Evolutionary conservation across 2,329 filamentous ascomycete genomes (phyloP), one percentile per base, ranked within the genome.

Genomic region (Penicillium griseofulvum): DNA sequence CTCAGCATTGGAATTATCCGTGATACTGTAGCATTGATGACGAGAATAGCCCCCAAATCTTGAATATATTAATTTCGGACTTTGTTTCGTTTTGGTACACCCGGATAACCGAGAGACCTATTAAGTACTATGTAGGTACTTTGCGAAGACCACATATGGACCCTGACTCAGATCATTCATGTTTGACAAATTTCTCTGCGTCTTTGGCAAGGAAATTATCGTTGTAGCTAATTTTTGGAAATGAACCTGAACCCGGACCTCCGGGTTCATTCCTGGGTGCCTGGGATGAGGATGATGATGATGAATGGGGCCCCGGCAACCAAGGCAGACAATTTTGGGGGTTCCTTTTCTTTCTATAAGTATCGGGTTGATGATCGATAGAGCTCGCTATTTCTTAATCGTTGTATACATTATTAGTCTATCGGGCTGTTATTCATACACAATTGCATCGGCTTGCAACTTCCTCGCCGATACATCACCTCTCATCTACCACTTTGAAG

Each of bases 161-260:
- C 39, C 55, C 51, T 56, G 55, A 60, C 55, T 63, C 58, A 60
- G 56, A 52, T 49, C 49, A 47, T 54, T 53, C 49, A 61, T 57
- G 39, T 57, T 58, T 51, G 52, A 56, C 57, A 52, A 39, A 55
- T 41, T 49, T 52, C 59, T 57, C 46, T 41, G 16, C 12, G 34
- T 29, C 19, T 55, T 49, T 37, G 36, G 39, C 38, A 44, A 42
- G 28, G 47, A 26, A 31, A 45, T 17, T 41, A 4, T 3, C 8
- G 12, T 5, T 9, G 16, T 26, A n/a, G 39, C 36, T 26, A 22
- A 36, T 14, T 44, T 45, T 39, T n/a, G 29, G 19, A 34, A 24
- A 11, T 28, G 36, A 17, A 22, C 16, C 28, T n/a, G n/a, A n/a
- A n/a, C n/a, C n/a, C n/a, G n/a, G n/a, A n/a, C n/a, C 22, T 22